phyloP scores from a whole-genome alignment of 495 filamentous ascomycete genomes.

The Clohesyomyces aquaticus region DNA sequence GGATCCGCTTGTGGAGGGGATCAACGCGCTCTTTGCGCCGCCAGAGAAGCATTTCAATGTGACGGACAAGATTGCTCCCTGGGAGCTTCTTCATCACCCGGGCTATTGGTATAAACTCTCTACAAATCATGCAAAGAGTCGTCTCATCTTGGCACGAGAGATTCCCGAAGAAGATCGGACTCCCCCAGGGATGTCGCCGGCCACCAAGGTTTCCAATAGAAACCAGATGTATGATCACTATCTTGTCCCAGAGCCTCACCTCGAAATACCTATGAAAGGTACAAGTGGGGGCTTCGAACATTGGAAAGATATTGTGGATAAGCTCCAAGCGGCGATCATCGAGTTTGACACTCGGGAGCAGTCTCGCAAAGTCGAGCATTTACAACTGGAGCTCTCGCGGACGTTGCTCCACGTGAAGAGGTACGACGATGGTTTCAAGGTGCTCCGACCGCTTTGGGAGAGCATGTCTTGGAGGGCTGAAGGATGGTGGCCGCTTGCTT shows the following conservation, averaged over 20 bases:
- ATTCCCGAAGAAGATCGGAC: conserved; percentile 77
- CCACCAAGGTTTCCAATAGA: conserved; percentile 67
- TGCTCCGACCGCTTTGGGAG: conserved; percentile 74
- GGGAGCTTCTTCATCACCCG: conserved; percentile 80
- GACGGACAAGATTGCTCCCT: conserved; percentile 69
- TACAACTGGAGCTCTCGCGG: conserved; percentile 70
- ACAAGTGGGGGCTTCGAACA: conserved; percentile 61
- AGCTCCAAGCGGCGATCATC: conserved; percentile 61
- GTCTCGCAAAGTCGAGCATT: conserved; percentile 64
- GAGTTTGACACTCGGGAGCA: conserved; percentile 70
- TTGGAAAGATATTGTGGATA: conserved; percentile 61
- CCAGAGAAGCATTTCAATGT: conserved; percentile 71
- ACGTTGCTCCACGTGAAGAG: conserved; percentile 64
- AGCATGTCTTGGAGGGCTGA: conserved; percentile 73
- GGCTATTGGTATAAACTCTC: conserved; percentile 84
- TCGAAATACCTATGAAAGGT: conserved; percentile 66
- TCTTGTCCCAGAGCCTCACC: conserved; percentile 74
- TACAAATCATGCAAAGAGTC: conserved; percentile 64
- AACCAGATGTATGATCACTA: conserved; percentile 81
- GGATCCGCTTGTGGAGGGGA: conserved; percentile 18
- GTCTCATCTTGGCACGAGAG: conserved; percentile 62
- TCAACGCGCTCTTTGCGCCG: conserved; percentile 55
- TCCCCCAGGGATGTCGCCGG: conserved; percentile 67
- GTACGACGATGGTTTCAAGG: conserved; percentile 67
- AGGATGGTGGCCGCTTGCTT: conserved; percentile 78